Evolutionary conservation across 2,329 filamentous ascomycete genomes (phyloP), one percentile per base, ranked within the genome.

Genomic region (Stachybotrys chlorohalonatus): DNA sequence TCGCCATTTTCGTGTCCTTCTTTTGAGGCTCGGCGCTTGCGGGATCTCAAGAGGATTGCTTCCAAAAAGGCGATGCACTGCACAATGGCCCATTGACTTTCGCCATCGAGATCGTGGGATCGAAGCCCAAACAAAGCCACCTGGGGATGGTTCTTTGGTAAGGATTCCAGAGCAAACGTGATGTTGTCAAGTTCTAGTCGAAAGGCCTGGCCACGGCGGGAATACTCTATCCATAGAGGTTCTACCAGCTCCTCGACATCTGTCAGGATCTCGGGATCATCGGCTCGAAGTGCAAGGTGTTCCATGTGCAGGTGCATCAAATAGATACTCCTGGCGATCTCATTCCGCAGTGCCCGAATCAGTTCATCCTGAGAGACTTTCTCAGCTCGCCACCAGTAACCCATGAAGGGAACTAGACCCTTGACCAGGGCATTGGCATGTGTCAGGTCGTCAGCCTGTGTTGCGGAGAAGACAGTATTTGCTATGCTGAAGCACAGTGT

Each of bases 181-280:
- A 96, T 66, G 62, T 96, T 89, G 57, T 89, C 84, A n/a, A 95
- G 72, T 59, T 90, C 87, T 11, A 97, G 76, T 45, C 86, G 82
- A 51, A 89, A 85, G 56, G 83, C 83, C 51, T 88, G 84, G 42
- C 83, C 77, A 57, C 90, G 81, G 59, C 78, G 85, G 5, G 82
- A 77, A 68, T 97, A 97, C 63, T 96, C 93, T 8, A 73, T 73
- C 74, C 86, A 87, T n/a, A 99, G 71, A 5, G 80, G 76, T 49
- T 91, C 85, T 39, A 85, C 66, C 2, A 96, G 69, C n/a, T 81
- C 80, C 58, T 86, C 82, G 6, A 95, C 54, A 59, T 78, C 68
- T 49, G 64, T 74, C 31, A 70, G 67, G 54, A 77, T 68, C 54
- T 62, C 66, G 55, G 63, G 68, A 59, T 72, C 70, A 2, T 69